These are phyloP conservation scores for Salix exigua DNA, from an alignment of 345 rosid genomes.

Conservation along the genomic window DNA sequence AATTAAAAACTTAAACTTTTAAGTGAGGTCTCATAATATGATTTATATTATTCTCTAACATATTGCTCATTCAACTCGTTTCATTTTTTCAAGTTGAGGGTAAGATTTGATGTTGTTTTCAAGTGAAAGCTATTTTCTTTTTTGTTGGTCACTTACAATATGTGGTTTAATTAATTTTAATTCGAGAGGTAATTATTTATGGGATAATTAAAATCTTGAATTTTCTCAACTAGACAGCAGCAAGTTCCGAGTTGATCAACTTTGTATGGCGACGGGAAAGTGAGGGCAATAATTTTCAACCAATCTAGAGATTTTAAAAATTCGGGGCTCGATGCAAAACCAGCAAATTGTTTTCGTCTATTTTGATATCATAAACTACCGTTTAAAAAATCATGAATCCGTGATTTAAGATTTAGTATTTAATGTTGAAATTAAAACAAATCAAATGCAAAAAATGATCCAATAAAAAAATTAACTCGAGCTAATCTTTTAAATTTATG, in stretches of 20 bases:
- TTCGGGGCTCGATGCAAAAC: slow-evolving; percentile 1
- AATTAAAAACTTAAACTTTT: too few species aligned
- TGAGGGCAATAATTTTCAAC: background rate
- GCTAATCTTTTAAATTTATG: too few species aligned
- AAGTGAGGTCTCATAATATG: too few species aligned
- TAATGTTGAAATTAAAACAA: too few species aligned
- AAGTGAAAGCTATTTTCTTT: too few species aligned
- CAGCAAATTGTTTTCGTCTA: background rate
- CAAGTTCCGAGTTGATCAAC: background rate
- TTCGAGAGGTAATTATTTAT: background rate
- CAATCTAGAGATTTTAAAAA: background rate
- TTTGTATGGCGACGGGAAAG: background rate
- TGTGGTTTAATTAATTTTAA: background rate
- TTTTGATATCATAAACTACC: background rate
- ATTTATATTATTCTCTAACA: too few species aligned
- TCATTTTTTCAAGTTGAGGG: too few species aligned
- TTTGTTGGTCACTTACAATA: background rate
- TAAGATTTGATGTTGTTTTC: too few species aligned
- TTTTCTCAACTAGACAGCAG: background rate
- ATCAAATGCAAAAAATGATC: too few species aligned
- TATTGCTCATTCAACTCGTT: background rate
- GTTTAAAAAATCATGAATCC: too few species aligned
- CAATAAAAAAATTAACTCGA: accelerated
- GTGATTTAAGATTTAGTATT: too few species aligned
- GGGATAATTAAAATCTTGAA: background rate